Base-by-base conservation (phyloP, 1,284 basidiomycete species). In the Puccinia horiana region DNA sequence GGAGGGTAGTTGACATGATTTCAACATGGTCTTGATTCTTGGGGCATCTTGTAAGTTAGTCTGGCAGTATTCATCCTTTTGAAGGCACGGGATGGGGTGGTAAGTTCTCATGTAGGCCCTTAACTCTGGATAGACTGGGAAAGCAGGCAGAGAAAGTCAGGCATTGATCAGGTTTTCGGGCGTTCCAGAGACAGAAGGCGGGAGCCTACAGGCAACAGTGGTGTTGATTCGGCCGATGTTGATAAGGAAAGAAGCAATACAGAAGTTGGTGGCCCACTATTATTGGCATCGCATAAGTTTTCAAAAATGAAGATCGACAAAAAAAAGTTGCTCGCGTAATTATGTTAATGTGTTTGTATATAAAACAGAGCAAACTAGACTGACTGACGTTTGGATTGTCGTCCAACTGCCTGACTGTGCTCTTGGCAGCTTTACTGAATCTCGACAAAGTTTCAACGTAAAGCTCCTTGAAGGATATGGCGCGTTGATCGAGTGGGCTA, bases 141-240 rank as follows among this genome's bases (percentile, higher is more conserved):
- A 54, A 42, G 73, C 56, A 14, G 67, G 82, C 32, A 75, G 83
- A 74, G 80, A 58, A 37, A 29, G 40, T n/a, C 6, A n/a, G 12
- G 35, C 65, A n/a, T 14, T 23, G 1, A n/a, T 14, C 23, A 40
- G 29, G 4, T 3, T 58, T 75, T 29, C 29, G 23, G 26, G 23
- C n/a, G 29, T 20, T 3, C 20, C 23, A 1, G 56, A 47, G 44
- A 2, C n/a, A 49, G 52, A 9, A 37, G 26, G 0, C 29, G 37
- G n/a, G 4, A 23, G 88, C 92, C 89, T 87, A 94, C 93, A 96
- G 82, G 94, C 94, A 90, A 95, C 92, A 44, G 95, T 96, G 35
- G 94, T 96, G 86, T 96, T 96, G 87, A 96, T 94, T 82, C 94
- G 89, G n/a, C 94, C 94, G 73, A 95, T 92, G 85, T 96, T 96